Conservation (phyloP, 192 early-diverging fungal genomes). For the Coemansia sp. region DNA sequence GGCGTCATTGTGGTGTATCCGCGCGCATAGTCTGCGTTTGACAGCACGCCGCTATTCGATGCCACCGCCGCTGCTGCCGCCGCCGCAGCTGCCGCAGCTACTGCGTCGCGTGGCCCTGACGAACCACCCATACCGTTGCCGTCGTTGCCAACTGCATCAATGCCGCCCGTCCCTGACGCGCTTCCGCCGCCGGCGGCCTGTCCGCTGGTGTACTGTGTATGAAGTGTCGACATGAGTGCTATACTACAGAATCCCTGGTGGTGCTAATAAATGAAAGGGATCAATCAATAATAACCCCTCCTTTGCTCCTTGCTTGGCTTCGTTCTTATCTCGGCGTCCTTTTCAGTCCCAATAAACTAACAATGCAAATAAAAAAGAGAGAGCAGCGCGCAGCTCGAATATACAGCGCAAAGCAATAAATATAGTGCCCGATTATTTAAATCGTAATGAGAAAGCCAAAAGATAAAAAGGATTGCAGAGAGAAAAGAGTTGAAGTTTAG, state of each 20-base stretch:
- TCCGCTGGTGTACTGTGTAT: conserved; percentile 50
- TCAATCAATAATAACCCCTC: not conserved
- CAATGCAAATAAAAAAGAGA: conserved; percentile 10
- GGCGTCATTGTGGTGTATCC: conserved; percentile 49
- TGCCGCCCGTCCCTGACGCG: conserved; percentile 27
- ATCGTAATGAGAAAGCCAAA: conserved; percentile 1
- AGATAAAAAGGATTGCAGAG: conserved; percentile 1
- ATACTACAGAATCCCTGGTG: not conserved
- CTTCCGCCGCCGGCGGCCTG: conserved; percentile 35
- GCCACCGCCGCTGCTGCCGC: conserved; percentile 34
- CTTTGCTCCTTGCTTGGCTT: not conserved
- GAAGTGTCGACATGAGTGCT: conserved; percentile 46
- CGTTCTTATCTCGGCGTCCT: not conserved
- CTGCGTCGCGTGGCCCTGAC: conserved; percentile 43
- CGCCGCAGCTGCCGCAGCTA: conserved; percentile 34
- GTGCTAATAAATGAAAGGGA: no score
- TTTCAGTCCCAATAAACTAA: conserved; percentile 3
- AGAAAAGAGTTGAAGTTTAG: not conserved
- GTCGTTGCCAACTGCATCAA: conserved; percentile 30
- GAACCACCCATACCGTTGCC: conserved; percentile 23
- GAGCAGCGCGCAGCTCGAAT: conserved; percentile 10
- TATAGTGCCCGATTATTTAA: not conserved
- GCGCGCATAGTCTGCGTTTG: conserved; percentile 42
- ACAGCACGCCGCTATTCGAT: conserved; percentile 25
- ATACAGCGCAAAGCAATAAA: conserved; percentile 2